phyloP scores from a whole-genome alignment of 306 rosid genomes.

The Ochetophila trinervis region DNA sequence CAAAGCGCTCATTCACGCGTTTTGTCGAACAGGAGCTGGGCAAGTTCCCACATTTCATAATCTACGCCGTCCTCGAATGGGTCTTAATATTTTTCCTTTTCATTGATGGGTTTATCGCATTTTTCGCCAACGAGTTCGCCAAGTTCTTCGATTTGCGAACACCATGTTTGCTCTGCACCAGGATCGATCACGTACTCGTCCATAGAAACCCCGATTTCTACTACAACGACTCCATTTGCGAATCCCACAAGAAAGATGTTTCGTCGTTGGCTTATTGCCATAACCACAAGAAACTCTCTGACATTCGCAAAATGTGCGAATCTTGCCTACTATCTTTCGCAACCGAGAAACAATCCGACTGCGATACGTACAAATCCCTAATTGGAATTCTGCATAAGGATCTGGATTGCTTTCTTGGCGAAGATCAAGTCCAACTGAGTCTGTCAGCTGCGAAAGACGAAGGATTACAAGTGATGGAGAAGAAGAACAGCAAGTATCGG shows the following conservation, averaged over 20 bases:
- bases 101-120: slow-evolving; percentile 65
- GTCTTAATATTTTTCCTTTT: slow-evolving; percentile 59
- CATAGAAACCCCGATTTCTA: slow-evolving; percentile 50
- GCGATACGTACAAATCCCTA: slow-evolving; percentile 68
- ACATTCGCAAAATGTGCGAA: slow-evolving; percentile 79
- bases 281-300: slow-evolving; percentile 67
- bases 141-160: slow-evolving; percentile 54
- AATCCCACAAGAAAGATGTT: slow-evolving; percentile 66
- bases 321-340: slow-evolving; percentile 83
- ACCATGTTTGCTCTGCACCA: slow-evolving; percentile 80
- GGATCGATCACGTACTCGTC: slow-evolving; percentile 63
- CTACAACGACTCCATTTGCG: slow-evolving; percentile 73
- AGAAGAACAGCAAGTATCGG: slow-evolving; percentile 12
- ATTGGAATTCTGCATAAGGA: slow-evolving; percentile 85
- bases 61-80: slow-evolving; percentile 80
- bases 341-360: slow-evolving; percentile 60
- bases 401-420: slow-evolving; percentile 65
- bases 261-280: slow-evolving; percentile 80
- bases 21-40: slow-evolving; percentile 61
- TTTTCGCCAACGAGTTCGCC: slow-evolving; percentile 71
- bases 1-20: slow-evolving; percentile 43
- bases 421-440: slow-evolving; percentile 50
- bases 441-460: slow-evolving; percentile 35
- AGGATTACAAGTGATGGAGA: slow-evolving; percentile 32
- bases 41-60: slow-evolving; percentile 55